Evolutionary conservation across 2,329 filamentous ascomycete species (phyloP).

Genomic region (Pestalotiopsis sp.): DNA sequence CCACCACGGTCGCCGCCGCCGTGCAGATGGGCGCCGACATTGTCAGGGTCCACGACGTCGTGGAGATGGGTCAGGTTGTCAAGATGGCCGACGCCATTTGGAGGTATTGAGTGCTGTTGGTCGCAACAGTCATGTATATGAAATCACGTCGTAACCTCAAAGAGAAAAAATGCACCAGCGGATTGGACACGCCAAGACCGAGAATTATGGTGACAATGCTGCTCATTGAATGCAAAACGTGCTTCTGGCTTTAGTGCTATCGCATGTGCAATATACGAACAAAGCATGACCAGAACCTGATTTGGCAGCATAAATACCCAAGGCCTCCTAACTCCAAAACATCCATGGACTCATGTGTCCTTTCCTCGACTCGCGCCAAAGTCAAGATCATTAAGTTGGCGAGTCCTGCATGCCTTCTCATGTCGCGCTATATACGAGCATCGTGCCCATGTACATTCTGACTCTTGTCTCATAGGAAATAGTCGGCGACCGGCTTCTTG

Average conservation of each 20-base stretch:
- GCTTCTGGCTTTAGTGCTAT: background rate
- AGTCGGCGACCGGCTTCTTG: slow-evolving; percentile 97
- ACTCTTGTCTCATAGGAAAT: slow-evolving; percentile 68
- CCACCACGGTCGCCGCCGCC: slow-evolving; percentile 83
- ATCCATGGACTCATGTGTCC: background rate
- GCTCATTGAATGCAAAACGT: background rate
- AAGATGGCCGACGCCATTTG: slow-evolving; percentile 95
- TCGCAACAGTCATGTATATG: background rate
- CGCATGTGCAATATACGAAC: background rate
- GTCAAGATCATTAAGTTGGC: background rate
- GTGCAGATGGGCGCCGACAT: slow-evolving; percentile 89
- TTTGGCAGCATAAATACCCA: background rate
- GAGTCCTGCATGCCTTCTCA: background rate
- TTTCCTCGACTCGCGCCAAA: background rate
- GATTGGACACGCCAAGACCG: background rate
- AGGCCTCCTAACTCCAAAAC: background rate
- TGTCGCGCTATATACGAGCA: background rate
- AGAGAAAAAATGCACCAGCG: background rate
- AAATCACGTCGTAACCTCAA: no score
- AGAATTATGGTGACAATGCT: background rate
- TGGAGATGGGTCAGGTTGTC: slow-evolving; percentile 81
- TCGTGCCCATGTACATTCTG: background rate
- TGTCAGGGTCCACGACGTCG: slow-evolving; percentile 87
- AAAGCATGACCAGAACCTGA: background rate
- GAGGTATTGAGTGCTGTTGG: slow-evolving; percentile 46